Conservation (phyloP, 148 eudicot species). For the Vaccinium darrowii region DNA sequence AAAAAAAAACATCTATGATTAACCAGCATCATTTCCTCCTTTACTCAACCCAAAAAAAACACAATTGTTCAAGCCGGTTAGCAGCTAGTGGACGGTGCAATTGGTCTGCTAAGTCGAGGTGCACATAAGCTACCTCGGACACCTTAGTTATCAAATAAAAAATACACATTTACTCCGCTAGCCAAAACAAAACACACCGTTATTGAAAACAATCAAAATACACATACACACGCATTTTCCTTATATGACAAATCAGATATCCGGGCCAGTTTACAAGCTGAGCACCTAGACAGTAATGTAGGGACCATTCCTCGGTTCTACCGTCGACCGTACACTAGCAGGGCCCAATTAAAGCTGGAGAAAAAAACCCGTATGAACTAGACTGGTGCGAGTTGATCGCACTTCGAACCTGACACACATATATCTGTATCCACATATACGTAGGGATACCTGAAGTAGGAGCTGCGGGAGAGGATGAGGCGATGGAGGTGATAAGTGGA, state of each 20-base stretch:
- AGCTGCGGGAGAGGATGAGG: conserved; percentile 87
- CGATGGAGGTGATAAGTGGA: conserved; percentile 87
- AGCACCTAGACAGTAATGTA: no score
- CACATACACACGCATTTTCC: no score
- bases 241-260: no score
- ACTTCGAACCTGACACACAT: no score
- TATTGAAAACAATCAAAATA: no score
- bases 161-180: background rate
- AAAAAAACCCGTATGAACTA: no score
- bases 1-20: background rate
- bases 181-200: background rate
- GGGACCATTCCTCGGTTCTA: no score
- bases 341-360: no score
- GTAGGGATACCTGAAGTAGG: conserved; percentile 70
- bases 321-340: no score
- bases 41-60: background rate
- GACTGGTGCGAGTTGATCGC: background rate
- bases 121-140: background rate
- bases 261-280: no score
- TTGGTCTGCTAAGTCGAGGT: background rate
- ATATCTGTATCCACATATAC: background rate
- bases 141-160: background rate
- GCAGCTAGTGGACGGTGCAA: background rate
- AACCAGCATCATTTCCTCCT: background rate
- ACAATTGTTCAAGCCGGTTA: background rate